Evolutionary conservation across 2,329 filamentous ascomycete species (phyloP).

Genomic region (Tolypocladium tropicale): DNA sequence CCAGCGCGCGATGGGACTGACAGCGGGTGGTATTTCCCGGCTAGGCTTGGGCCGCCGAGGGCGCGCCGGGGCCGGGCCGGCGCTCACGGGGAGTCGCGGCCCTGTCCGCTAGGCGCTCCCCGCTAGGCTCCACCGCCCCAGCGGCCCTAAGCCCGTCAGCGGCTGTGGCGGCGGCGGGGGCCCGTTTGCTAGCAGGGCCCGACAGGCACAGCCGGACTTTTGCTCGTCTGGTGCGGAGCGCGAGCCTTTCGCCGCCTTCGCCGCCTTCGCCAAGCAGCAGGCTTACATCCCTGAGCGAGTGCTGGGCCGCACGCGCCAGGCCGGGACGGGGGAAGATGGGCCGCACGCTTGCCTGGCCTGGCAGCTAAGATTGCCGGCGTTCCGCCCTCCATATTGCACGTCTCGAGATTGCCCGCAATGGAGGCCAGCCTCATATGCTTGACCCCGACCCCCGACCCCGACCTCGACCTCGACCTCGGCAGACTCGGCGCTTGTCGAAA

Average conservation of each 20-base stretch:
- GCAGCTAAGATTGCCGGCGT: too few species aligned
- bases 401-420: background rate
- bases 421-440: background rate
- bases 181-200: too few species aligned
- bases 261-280: too few species aligned
- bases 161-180: background rate
- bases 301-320: too few species aligned
- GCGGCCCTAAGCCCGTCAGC: background rate
- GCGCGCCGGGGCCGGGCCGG: background rate
- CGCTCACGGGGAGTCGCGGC: background rate
- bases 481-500: background rate
- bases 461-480: background rate
- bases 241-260: too few species aligned
- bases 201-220: too few species aligned
- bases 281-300: too few species aligned
- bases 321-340: too few species aligned
- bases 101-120: background rate
- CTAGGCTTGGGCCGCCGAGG: background rate
- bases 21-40: background rate
- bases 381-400: too few species aligned
- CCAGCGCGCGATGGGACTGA: background rate
- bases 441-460: too few species aligned
- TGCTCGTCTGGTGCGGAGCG: too few species aligned
- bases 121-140: background rate
- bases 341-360: too few species aligned